Evolutionary conservation across 495 filamentous ascomycete genomes (phyloP), one percentile per base, ranked within the genome.

Genomic region (Aspergillus asperescens): DNA sequence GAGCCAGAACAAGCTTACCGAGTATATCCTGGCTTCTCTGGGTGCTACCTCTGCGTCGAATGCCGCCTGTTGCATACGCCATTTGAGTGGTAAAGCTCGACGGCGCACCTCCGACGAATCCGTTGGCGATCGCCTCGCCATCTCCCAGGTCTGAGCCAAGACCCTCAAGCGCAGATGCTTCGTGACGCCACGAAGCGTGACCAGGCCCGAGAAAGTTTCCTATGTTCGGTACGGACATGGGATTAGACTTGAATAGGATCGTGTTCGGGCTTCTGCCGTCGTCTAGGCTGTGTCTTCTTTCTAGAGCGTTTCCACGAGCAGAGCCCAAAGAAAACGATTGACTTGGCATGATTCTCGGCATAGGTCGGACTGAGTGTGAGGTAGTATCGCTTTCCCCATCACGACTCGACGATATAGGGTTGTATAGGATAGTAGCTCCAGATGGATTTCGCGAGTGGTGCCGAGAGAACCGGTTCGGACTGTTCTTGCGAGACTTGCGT

Each of bases 71-170:
- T 3, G 84, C 83, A 71, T 85, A 82, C 13, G 81, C 87, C 78
- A 90, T 83, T 68, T 89, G 84, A 9, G 86, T 92, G 24, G 81
- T 82, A 63, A 91, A 88, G 52, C 83, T 89, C n/a, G 84, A 82
- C 2, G 88, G 81, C 24, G 87, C 72, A 0, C 75, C 81, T 13
- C 80, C 82, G 4, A 74, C 43, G 35, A 75, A 74, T 13, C 62
- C 66, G 28, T 73, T 73, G 7, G 74, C 71, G 46, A 84, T 77
- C 16, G 81, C 79, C 44, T 78, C 81, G 59, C 88, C 84, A 53
- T 79, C 83, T 28, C 84, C 88, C 12, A 91, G 69, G 50, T 92
- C 88, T 7, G 86, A 89, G 15, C 82, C 83, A 3, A 85, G 73
- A 51, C 84, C 84, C 37, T 85, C 76, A 2, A 87, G 81, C 31